Evolutionary conservation across 2,329 filamentous ascomycete species (phyloP).

Genomic region (Xylariaceae sp.): DNA sequence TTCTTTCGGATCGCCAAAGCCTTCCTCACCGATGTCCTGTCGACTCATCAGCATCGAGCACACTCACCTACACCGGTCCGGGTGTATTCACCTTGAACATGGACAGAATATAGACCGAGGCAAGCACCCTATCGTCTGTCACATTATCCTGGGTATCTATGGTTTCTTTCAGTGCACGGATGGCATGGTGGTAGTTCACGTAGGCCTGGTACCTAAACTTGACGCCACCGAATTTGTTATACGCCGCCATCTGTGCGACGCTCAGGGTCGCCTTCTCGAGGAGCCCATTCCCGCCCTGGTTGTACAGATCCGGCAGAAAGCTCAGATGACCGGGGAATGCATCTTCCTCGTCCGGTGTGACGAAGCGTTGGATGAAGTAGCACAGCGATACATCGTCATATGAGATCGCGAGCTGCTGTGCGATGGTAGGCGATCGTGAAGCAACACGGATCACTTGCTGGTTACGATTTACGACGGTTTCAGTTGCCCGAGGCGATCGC

Average conservation of each 20-base stretch:
- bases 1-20: constrained; percentile 15
- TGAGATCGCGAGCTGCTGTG: constrained; percentile 7
- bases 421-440: constrained; percentile 1
- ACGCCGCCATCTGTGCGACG: constrained; percentile 19
- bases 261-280: constrained; percentile 17
- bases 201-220: constrained; percentile 17
- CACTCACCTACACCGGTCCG: background rate
- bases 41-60: constrained; percentile 4
- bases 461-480: too few relatives aligned
- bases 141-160: constrained; percentile 15
- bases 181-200: constrained; percentile 17
- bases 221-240: constrained; percentile 17
- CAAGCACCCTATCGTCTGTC: constrained; percentile 15
- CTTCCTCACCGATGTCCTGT: constrained; percentile 18
- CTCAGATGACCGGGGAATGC: constrained; percentile 16
- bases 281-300: constrained; percentile 12
- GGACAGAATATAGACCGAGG: constrained; percentile 16
- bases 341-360: constrained; percentile 16
- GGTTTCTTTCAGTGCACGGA: constrained; percentile 10
- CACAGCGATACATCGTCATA: constrained; percentile 17
- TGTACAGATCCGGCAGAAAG: constrained; percentile 18
- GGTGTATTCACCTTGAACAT: constrained; percentile 16
- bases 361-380: constrained; percentile 19
- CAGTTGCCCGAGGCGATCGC: too few relatives aligned
- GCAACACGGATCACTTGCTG: background rate